Base-by-base conservation (phyloP, 108 stramenopile species). In the Aurantiochytrium sp. region DNA sequence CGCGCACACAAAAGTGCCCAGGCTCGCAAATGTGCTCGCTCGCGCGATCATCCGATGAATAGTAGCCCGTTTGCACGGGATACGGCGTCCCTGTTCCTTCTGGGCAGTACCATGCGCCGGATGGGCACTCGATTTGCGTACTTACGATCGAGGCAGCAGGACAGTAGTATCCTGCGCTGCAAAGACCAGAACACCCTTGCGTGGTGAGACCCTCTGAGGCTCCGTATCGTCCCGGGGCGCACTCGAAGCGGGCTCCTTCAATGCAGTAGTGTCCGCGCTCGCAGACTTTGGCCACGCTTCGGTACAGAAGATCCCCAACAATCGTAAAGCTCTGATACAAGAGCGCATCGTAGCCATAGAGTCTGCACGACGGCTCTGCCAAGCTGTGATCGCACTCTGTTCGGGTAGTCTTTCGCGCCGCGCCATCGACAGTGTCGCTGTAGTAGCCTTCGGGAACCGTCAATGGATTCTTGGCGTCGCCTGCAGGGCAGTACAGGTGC, bases 221-320 rank as follows among this genome's bases (percentile, higher is more conserved):
- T 44, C 91, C 91, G 43, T 43, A 91, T 18, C 89, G 73, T 8
- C 91, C 91, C n/a, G 90, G 89, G 5, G 89, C 91, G 53, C 91
- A 91, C 72, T 90, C 89, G 18, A 87, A 90, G 4, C 91, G 88
- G 28, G 51, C 51, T 5, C 91, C 91, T 42, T 60, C 47, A 14
- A 90, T 88, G 60, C 91, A 91, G 18, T 87, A 91, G 43, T 89
- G 83, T 5, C 91, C 91, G 45, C 88, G 90, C 88, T 91, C 90
- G 44, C 91, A 91, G 87, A 90, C 45, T 47, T 18, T 57, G 5
- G 43, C 87, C 25, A 5, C 21, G 18, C 16, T 14, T 60, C 45
- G 44, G 49, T 90, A 53, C 90, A 90, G 71, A 23, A 12, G 44
- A 49, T 91, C 89, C 6, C 88, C 5, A 60, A 88, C 87, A 18